Evolutionary conservation across 306 rosid genomes (phyloP).

Genomic region (Sphenostylis stenocarpa): DNA sequence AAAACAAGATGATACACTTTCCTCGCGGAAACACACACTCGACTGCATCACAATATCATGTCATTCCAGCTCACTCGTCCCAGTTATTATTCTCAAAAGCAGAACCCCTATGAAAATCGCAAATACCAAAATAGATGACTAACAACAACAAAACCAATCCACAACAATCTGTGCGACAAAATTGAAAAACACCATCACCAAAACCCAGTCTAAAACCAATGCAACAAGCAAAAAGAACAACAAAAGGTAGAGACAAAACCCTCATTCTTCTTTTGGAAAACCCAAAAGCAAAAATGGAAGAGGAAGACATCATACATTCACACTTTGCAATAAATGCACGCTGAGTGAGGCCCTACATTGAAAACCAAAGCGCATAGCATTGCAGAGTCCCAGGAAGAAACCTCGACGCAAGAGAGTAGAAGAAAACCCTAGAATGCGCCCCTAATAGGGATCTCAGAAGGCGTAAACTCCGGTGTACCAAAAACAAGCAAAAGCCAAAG

Average conservation of each 20-base stretch:
- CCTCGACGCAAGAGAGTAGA: constrained; percentile 23
- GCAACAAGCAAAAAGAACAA: constrained; percentile 11
- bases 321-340: background rate
- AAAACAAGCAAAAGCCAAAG: background rate
- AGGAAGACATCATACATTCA: background rate
- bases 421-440: constrained; percentile 41
- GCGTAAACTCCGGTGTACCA: background rate
- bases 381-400: background rate
- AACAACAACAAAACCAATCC: constrained; percentile 2
- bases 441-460: constrained; percentile 26
- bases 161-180: background rate
- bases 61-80: background rate
- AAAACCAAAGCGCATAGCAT: constrained; percentile 19
- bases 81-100: background rate
- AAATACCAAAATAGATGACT: background rate
- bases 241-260: background rate
- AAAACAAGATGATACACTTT: background rate
- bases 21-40: background rate
- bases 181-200: background rate
- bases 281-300: background rate
- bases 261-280: background rate
- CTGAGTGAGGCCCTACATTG: background rate
- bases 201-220: background rate
- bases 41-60: constrained; percentile 7
- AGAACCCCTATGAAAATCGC: constrained; percentile 31